A percentile compares a stretch with the other conserved stretches of the same genome.
These are phyloP conservation scores for Saccharomycopsis babjevae DNA, from an alignment of 805 yeast species.

Conservation along the genomic window DNA sequence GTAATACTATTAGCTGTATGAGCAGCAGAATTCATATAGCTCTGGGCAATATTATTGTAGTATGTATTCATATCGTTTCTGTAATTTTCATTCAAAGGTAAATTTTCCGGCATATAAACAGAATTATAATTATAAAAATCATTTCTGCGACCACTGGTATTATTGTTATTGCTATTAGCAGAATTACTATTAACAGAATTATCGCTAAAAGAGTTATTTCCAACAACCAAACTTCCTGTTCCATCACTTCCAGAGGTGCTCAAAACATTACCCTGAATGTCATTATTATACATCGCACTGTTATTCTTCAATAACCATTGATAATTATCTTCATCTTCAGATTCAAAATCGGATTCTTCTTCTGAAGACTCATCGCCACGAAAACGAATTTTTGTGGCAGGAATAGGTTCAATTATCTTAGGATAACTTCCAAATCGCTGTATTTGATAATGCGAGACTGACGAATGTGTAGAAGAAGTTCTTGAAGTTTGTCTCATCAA, in stretches of 20 bases:
- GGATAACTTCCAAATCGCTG: constrained; percentile 20
- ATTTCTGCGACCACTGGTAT: constrained; percentile 32
- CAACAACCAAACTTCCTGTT: constrained; percentile 18
- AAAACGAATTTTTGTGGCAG: constrained; percentile 77
- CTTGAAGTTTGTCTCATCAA: constrained; percentile 6
- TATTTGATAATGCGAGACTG: constrained; percentile 12
- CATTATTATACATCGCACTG: neutral
- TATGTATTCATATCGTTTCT: neutral
- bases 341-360: constrained; percentile 22
- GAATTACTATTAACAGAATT: neutral
- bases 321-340: constrained; percentile 15
- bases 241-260: constrained; percentile 24
- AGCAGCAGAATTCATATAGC: neutral
- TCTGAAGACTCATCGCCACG: constrained; percentile 46
- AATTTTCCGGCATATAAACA: constrained; percentile 35
- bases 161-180: constrained; percentile 29
- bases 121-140: constrained; percentile 60
- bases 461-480: constrained; percentile 6
- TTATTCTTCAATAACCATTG: constrained; percentile 6
- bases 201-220: constrained; percentile 20
- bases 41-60: neutral
- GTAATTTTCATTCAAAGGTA: constrained; percentile 5
- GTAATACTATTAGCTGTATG: neutral
- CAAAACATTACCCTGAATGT: neutral
- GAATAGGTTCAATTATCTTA: constrained; percentile 64